Percentiles rank a stretch among this genome's conserved stretches.
phyloP scores from a whole-genome alignment of 768 basidiomycete genomes.

The Mycena rosella region DNA sequence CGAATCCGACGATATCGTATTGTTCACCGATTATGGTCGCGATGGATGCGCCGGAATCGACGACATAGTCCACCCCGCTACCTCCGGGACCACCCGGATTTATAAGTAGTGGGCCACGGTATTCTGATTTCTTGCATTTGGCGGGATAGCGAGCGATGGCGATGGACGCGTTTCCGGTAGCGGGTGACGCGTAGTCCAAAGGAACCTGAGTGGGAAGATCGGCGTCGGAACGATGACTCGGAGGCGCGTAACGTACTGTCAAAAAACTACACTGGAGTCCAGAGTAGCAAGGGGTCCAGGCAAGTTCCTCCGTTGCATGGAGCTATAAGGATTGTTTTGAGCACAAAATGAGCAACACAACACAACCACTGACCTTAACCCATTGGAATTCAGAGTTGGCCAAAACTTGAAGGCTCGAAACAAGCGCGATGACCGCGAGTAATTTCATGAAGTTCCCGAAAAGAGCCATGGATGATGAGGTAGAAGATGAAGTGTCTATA shows the following conservation, averaged over 20 bases:
- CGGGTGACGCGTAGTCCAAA: slow-evolving; percentile 28
- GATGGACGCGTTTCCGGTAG: slow-evolving; percentile 16
- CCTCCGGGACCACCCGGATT: slow-evolving; percentile 35
- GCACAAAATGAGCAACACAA: not conserved
- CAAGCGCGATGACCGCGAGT: not conserved
- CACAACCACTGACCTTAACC: not conserved
- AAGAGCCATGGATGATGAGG: not conserved
- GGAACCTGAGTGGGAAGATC: slow-evolving; percentile 4
- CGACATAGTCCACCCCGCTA: slow-evolving; percentile 22
- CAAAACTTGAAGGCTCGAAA: not conserved
- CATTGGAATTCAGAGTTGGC: not conserved
- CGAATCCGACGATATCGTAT: slow-evolving; percentile 13
- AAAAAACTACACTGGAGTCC: slow-evolving; percentile 49
- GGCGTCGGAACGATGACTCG: not conserved
- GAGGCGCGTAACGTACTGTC: too few species aligned
- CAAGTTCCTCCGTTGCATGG: slow-evolving; percentile 24
- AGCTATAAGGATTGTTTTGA: not conserved
- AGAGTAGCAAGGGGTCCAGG: slow-evolving; percentile 43
- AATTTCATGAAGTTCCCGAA: not conserved
- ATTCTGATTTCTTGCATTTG: slow-evolving; percentile 1
- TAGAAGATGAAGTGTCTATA: not conserved
- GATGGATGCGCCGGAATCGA: not conserved
- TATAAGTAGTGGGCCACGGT: slow-evolving; percentile 27
- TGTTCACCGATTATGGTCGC: slow-evolving; percentile 24
- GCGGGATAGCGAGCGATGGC: slow-evolving; percentile 27